Conservation (phyloP, 306 rosid species). For the Clitoria ternatea region DNA sequence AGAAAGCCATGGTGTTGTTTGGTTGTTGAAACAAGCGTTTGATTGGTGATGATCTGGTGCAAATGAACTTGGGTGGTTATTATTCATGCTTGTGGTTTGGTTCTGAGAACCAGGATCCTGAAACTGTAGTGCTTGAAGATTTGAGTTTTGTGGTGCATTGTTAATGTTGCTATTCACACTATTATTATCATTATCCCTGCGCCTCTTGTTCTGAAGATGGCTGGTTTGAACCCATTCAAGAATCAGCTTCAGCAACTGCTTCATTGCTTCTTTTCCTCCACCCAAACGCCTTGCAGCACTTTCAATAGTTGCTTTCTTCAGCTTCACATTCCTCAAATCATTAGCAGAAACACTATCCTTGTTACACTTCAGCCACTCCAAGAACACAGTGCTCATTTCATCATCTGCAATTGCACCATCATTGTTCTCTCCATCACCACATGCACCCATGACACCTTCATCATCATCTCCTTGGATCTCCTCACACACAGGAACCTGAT, state of each 20-base stretch:
- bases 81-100: conserved; percentile 34
- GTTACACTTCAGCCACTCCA: conserved; percentile 84
- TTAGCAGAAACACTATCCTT: conserved; percentile 80
- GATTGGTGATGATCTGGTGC: conserved; percentile 33
- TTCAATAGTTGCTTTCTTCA: conserved; percentile 74
- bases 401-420: conserved; percentile 30
- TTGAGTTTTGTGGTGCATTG: background rate
- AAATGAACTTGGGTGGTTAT: conserved; percentile 4
- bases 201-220: conserved; percentile 66
- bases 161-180: background rate
- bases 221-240: conserved; percentile 94
- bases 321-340: conserved; percentile 80
- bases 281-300: conserved; percentile 81
- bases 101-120: conserved; percentile 35
- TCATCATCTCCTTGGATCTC: conserved; percentile 19
- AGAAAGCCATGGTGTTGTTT: conserved; percentile 38
- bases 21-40: conserved; percentile 31
- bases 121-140: conserved; percentile 16
- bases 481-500: conserved; percentile 9
- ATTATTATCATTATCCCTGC: conserved; percentile 24
- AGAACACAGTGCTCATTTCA: conserved; percentile 80
- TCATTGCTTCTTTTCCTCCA: conserved; percentile 94
- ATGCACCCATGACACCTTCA: conserved; percentile 12
- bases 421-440: background rate
- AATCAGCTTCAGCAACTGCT: conserved; percentile 77